These are phyloP conservation scores for Rhizopogon salebrosus DNA, from an alignment of 768 basidiomycete genomes.

Conservation along the genomic window DNA sequence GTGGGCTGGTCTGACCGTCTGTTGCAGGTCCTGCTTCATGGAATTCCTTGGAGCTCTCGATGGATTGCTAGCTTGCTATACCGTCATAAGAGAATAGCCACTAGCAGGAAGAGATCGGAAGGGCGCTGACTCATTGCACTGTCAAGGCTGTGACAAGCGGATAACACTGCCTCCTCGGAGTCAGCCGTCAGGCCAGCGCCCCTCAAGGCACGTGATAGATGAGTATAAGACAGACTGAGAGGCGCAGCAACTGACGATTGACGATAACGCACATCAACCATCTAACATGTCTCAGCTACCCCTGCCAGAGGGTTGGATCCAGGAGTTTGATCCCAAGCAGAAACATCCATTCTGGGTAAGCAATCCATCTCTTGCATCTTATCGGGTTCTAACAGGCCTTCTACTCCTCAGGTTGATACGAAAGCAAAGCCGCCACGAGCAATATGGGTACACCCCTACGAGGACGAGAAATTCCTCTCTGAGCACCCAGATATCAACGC, in stretches of 20 bases:
- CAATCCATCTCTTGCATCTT: not conserved
- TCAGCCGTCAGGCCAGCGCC: not conserved
- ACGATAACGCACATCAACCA: not conserved
- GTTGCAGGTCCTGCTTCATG: too few species aligned
- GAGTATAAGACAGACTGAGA: not conserved
- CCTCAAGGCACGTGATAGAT: not conserved
- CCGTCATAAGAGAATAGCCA: too few species aligned
- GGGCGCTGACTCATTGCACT: too few species aligned
- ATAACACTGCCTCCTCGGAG: not conserved
- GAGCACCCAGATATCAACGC: constrained; percentile 46
- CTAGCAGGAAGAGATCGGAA: too few species aligned
- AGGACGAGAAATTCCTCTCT: constrained; percentile 58
- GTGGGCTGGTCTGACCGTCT: too few species aligned
- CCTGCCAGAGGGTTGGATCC: constrained; percentile 55
- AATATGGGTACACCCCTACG: constrained; percentile 71
- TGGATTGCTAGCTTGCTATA: too few species aligned
- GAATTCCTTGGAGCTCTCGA: too few species aligned
- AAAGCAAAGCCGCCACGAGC: constrained; percentile 54
- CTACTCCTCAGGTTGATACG: constrained; percentile 54
- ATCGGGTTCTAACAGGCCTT: not conserved
- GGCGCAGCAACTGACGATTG: not conserved
- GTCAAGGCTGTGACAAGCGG: not conserved
- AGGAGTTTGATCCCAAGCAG: constrained; percentile 37
- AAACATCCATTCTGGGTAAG: constrained; percentile 48
- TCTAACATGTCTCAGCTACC: constrained; percentile 26